Base-by-base conservation (phyloP, 2,329 filamentous ascomycete genomes). In the Cercospora canescens region DNA sequence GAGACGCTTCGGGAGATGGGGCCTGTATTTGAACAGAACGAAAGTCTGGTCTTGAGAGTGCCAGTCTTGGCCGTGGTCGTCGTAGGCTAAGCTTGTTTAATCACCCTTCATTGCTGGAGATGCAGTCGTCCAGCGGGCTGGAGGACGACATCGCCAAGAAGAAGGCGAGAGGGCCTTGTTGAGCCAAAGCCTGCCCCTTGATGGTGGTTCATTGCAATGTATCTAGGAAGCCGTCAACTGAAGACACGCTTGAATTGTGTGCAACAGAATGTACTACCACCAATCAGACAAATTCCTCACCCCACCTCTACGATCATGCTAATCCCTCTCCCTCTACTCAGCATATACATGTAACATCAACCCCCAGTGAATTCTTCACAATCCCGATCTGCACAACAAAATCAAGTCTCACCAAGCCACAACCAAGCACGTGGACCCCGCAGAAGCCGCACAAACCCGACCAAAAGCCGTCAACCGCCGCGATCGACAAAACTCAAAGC, bases 391-490 rank as follows among this genome's bases (percentile, higher is more conserved):
- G 39, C 21, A 3, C 12, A 30, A n/a, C 48, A 30, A n/a, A 18
- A n/a, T 12, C 28, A 55, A 55, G 45, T 28, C 21, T 24, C 14
- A 48, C 50, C 26, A 55, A 34, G 50, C n/a, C 30, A 55, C 30
- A 34, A 34, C 52, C 26, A 55, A 55, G 28, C 18, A 55, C 52
- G 18, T 21, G 14, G 26, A 32, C 12, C 1, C 34, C 8, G 50
- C 28, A 55, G 52, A 55, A 32, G 32, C 52, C 52, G 52, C 41
- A 5, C 41, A 48, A 48, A 24, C 41, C 28, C 52, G 52, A 55
- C 16, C 52, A 56, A 56, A 56, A 56, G 52, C 52, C 52, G 52
- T 56, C 52, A 21, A 56, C 30, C 52, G 52, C 52, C 52, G 52
- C 52, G 52, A 35, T 56, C 52, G 52, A 2, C 28, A 34, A 16